Evolutionary conservation across 2,329 filamentous ascomycete species (phyloP), one percentile per base, ranked within the genome.

Genomic region (Coccinonectria pachysandricola): DNA sequence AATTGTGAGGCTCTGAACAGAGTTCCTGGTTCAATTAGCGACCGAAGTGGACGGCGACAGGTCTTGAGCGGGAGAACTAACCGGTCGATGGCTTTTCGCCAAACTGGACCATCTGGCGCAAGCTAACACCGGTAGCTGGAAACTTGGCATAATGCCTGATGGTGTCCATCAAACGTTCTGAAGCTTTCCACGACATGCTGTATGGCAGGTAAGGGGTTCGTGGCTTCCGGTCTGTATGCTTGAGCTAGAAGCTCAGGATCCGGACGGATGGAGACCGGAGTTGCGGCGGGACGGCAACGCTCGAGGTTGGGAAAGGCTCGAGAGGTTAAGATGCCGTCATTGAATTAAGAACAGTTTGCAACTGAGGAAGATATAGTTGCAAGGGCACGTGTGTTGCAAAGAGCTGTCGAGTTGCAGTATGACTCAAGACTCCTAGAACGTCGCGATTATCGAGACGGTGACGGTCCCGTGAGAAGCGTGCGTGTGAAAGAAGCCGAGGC

Each of bases 91-190:
- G 87, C 55, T 77, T 83, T 64, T 94, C 86, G 52, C 88, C 88
- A 57, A 96, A 96, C 58, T 96, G 88, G 32, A 96, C 88, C 91
- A 98, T 98, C 69, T 98, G 91, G 56, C 91, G 75, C 59, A 98
- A 69, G 54, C 87, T 95, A 48, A 92, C 83, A 49, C 91, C 91
- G 9, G 91, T 98, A 35, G 91, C 91, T 40, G 91, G 91, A 59
- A 96, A 98, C 60, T 77, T 85, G 57, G 86, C 84, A 71, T 95
- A 95, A 63, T 95, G 86, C 59, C 80, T 77, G 78, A 95, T 95
- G 66, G 82, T 94, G 48, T 91, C 81, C 84, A 94, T 91, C 76
- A 96, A 62, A 63, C 75, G 72, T 59, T 87, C 81, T 38, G 82
- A 81, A 55, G 79, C 80, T 66, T 79, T 94, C 88, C 88, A 96